phyloP scores from a whole-genome alignment of 1,284 basidiomycete genomes.

The Agaricales sp. region DNA sequence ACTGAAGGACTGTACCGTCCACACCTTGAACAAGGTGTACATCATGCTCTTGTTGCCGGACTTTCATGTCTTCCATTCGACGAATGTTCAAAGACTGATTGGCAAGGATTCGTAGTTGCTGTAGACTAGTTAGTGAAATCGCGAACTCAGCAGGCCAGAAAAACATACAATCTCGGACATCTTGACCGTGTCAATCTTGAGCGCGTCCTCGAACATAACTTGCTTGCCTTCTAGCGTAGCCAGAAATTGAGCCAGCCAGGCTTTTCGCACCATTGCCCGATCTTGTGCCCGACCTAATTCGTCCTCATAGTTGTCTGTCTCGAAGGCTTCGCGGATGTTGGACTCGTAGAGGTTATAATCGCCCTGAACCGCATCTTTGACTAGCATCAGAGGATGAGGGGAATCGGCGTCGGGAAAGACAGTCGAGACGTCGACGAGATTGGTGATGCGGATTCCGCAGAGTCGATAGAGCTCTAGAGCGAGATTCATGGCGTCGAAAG shows the following conservation, averaged over 20 bases:
- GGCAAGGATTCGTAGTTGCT: background rate
- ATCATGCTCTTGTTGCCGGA: background rate
- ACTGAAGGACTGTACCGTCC: background rate
- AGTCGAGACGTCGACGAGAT: slow-evolving; percentile 50
- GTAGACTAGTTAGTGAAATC: too few relatives aligned
- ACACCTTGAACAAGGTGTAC: background rate
- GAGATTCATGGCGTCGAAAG: slow-evolving; percentile 31
- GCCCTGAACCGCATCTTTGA: slow-evolving; percentile 32
- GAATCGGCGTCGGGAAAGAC: slow-evolving; percentile 24
- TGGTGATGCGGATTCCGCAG: slow-evolving; percentile 23
- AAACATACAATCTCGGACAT: slow-evolving; percentile 25
- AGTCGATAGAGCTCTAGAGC: slow-evolving; percentile 29
- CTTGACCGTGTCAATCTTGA: slow-evolving; percentile 30
- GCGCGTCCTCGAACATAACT: slow-evolving; percentile 25
- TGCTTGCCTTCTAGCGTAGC: slow-evolving; percentile 23
- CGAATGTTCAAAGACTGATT: background rate
- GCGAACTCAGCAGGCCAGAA: too few relatives aligned
- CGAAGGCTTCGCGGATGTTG: slow-evolving; percentile 34
- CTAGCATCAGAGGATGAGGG: slow-evolving; percentile 26
- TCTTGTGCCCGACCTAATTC: slow-evolving; percentile 17
- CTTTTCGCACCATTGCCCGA: slow-evolving; percentile 33
- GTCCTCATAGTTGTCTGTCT: slow-evolving; percentile 22
- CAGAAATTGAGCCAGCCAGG: slow-evolving; percentile 44
- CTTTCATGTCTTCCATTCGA: background rate
- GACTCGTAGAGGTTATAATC: slow-evolving; percentile 21